Percentiles rank a stretch among this genome's conserved stretches.
phyloP scores from a whole-genome alignment of 495 filamentous ascomycete genomes.

The Penicillium subrubescens region DNA sequence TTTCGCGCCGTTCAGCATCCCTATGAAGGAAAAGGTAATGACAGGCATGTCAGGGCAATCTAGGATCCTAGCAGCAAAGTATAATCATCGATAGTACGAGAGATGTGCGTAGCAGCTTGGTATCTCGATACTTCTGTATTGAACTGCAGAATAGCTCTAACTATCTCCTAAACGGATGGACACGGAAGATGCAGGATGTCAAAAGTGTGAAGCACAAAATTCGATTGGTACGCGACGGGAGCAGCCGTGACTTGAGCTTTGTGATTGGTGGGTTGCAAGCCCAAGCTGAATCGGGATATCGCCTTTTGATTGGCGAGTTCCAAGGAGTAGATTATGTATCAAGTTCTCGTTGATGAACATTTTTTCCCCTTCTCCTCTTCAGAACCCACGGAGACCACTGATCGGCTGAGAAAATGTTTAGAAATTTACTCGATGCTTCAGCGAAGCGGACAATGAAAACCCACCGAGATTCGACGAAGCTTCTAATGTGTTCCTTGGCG shows the following conservation, averaged over 20 bases:
- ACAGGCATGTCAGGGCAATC: background rate
- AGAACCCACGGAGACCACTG: background rate
- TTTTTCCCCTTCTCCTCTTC: background rate
- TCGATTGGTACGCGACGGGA: background rate
- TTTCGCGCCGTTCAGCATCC: background rate
- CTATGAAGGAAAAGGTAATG: background rate
- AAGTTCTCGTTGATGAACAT: background rate
- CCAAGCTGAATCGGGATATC: background rate
- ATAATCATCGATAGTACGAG: background rate
- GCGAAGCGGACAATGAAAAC: background rate
- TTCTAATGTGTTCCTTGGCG: background rate
- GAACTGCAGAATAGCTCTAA: background rate
- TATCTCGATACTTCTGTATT: background rate
- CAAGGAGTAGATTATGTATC: background rate
- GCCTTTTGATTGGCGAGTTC: constrained; percentile 5
- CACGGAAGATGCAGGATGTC: background rate
- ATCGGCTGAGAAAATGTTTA: background rate
- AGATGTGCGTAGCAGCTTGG: background rate
- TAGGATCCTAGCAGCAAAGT: background rate
- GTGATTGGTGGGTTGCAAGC: constrained; percentile 11
- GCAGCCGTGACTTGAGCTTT: background rate
- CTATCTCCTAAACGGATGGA: background rate
- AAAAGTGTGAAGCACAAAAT: background rate
- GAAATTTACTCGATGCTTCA: background rate
- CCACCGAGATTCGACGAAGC: background rate